Evolutionary conservation across 2,329 filamentous ascomycete species (phyloP).

Genomic region (Parascedosporium putredinis): DNA sequence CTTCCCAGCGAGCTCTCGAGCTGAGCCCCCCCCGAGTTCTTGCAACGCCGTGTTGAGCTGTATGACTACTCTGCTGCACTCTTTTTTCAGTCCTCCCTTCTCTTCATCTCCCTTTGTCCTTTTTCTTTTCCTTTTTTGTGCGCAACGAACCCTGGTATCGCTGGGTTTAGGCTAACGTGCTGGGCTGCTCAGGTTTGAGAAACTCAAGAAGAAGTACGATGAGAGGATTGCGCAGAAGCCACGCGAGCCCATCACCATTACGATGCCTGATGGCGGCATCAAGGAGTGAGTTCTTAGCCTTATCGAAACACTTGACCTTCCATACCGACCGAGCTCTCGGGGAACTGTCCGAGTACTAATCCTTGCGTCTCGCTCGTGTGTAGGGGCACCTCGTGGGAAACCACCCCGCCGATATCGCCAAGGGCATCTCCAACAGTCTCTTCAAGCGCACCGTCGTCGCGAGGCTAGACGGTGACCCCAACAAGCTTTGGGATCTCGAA

Average conservation of each 20-base stretch:
- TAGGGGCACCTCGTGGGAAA: conserved; percentile 75
- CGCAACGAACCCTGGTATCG: background rate
- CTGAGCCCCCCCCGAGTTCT: conserved; percentile 54
- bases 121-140: background rate
- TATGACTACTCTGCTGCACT: too few species aligned
- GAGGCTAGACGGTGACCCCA: conserved; percentile 60
- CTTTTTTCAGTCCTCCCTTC: too few species aligned
- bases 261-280: conserved; percentile 60
- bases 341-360: background rate
- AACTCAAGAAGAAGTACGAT: conserved; percentile 74
- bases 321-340: too few species aligned
- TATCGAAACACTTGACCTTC: background rate
- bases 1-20: conserved; percentile 32
- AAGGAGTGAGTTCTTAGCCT: conserved; percentile 27
- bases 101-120: too few species aligned
- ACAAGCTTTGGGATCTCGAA: conserved; percentile 83
- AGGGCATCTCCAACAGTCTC: conserved; percentile 72
- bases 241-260: conserved; percentile 63
- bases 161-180: background rate
- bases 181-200: conserved; percentile 58
- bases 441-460: conserved; percentile 82
- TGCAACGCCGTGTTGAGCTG: conserved; percentile 65
- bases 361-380: background rate
- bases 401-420: conserved; percentile 73
- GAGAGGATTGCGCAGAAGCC: conserved; percentile 63